These are phyloP conservation scores for Arachnopeziza araneosa DNA, from an alignment of 2,329 filamentous ascomycete species.

Conservation along the genomic window DNA sequence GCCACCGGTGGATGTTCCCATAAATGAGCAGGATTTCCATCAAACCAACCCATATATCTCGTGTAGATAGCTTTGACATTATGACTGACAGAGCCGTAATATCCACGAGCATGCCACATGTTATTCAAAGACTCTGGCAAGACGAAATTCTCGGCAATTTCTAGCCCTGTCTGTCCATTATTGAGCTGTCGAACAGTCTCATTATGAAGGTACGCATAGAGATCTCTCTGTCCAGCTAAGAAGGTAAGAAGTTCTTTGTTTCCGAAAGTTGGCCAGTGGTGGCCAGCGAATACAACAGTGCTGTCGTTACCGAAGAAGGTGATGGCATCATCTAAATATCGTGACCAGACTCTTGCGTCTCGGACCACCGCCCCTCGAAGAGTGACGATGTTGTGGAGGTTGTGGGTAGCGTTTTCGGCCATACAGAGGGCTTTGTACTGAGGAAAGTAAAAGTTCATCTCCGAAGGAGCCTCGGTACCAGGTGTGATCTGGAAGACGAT, in stretches of 20 bases:
- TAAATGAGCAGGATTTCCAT: slow-evolving; percentile 31
- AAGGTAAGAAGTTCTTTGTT: slow-evolving; percentile 20
- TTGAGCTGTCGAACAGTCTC: slow-evolving; percentile 37
- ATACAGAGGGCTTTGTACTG: slow-evolving; percentile 33
- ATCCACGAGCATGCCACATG: slow-evolving; percentile 32
- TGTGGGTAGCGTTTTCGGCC: slow-evolving; percentile 36
- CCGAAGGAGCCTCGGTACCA: slow-evolving; percentile 38
- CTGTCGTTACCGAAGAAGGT: slow-evolving; percentile 30
- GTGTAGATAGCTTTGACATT: slow-evolving; percentile 38
- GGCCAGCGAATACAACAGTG: slow-evolving; percentile 34
- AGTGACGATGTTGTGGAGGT: slow-evolving; percentile 38
- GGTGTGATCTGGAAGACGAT: slow-evolving; percentile 38
- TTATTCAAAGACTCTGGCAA: slow-evolving; percentile 31
- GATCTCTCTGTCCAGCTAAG: slow-evolving; percentile 34
- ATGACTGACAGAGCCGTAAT: slow-evolving; percentile 35
- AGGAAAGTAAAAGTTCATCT: slow-evolving; percentile 39
- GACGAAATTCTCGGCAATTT: slow-evolving; percentile 36
- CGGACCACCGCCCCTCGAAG: slow-evolving; percentile 37
- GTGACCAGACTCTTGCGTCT: slow-evolving; percentile 36
- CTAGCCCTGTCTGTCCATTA: slow-evolving; percentile 31
- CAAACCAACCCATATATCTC: slow-evolving; percentile 26
- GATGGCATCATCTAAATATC: slow-evolving; percentile 34
- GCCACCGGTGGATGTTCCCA: slow-evolving; percentile 34
- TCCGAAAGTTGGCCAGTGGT: slow-evolving; percentile 41
- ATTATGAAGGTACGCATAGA: slow-evolving; percentile 37